A percentile compares a stretch with the other conserved stretches of the same genome.
Conservation (phyloP, 1,284 basidiomycete species). For the Bjerkandera adusta region DNA sequence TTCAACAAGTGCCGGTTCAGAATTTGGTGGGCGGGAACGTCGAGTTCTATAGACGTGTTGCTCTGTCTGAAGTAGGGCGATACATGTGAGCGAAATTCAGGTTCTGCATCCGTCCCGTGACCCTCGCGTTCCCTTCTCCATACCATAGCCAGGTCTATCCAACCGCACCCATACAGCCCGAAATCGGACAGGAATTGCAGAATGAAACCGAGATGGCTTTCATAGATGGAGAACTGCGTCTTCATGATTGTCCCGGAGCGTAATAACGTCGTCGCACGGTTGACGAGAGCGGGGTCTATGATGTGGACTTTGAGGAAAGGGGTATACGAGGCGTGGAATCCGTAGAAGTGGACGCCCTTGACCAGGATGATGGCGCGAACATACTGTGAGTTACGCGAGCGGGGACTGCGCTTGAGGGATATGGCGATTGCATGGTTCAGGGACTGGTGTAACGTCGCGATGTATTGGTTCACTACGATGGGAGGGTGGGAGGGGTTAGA, state of each 20-base stretch:
- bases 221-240: constrained; percentile 77
- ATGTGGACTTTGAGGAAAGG: constrained; percentile 91
- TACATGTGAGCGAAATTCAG: constrained; percentile 29
- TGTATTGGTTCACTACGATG: constrained; percentile 64
- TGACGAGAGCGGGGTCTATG: constrained; percentile 67
- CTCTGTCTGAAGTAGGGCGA: constrained; percentile 67
- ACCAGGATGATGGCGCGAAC: constrained; percentile 79
- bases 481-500: no score
- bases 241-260: constrained; percentile 81
- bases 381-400: constrained; percentile 53
- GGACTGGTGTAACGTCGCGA: constrained; percentile 61
- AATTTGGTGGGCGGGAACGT: constrained; percentile 80
- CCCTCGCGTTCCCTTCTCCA: constrained; percentile 43
- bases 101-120: constrained; percentile 3
- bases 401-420: constrained; percentile 65
- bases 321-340: constrained; percentile 83
- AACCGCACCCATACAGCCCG: constrained; percentile 93
- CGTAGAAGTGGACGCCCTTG: constrained; percentile 96
- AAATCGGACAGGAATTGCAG: constrained; percentile 97
- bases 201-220: constrained; percentile 87
- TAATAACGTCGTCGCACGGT: constrained; percentile 72
- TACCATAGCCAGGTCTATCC: constrained; percentile 70
- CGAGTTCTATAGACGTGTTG: constrained; percentile 81
- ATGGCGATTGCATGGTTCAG: constrained; percentile 79
- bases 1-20: constrained; percentile 74